These are phyloP conservation scores for Thymus quinquecostatus DNA, from an alignment of 257 asterid species.

Conservation along the genomic window DNA sequence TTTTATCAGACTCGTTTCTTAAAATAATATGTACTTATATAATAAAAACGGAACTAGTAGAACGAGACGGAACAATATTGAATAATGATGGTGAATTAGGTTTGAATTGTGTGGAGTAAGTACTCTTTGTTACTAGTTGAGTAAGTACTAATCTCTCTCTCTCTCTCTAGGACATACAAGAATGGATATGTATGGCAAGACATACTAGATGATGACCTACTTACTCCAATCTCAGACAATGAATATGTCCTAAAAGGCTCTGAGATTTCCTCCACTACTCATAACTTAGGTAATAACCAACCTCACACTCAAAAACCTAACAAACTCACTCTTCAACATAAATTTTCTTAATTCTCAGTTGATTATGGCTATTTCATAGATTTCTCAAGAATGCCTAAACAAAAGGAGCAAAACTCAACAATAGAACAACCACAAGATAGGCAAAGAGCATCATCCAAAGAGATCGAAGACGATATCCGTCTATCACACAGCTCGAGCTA, in stretches of 20 bases:
- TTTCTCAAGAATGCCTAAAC: conserved; percentile 31
- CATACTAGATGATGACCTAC: conserved; percentile 86
- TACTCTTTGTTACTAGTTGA: too few species aligned
- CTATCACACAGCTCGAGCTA: conserved; percentile 33
- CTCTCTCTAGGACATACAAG: conserved; percentile 60
- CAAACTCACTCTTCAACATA: not conserved
- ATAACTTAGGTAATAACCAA: conserved; percentile 44
- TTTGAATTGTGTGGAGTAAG: too few species aligned
- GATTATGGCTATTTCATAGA: conserved; percentile 23
- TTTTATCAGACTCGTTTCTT: too few species aligned
- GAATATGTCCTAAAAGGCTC: conserved; percentile 93
- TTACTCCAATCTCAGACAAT: conserved; percentile 85
- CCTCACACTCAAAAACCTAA: not conserved
- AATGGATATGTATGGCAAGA: conserved; percentile 94
- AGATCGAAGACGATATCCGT: conserved; percentile 21
- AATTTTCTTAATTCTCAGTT: not conserved
- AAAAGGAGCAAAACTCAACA: conserved; percentile 27
- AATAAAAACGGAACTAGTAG: too few species aligned
- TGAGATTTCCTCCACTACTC: conserved; percentile 48
- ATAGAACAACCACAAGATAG: conserved; percentile 1
- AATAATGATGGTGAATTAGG: too few species aligned
- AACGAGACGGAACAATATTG: too few species aligned
- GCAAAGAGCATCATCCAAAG: conserved; percentile 13
- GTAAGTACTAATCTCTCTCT: not conserved
- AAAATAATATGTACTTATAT: too few species aligned